Evolutionary conservation across 1,139 yeast genomes (phyloP), one percentile per base, ranked within the genome.

Genomic region (Zygoascus hellenicus): DNA sequence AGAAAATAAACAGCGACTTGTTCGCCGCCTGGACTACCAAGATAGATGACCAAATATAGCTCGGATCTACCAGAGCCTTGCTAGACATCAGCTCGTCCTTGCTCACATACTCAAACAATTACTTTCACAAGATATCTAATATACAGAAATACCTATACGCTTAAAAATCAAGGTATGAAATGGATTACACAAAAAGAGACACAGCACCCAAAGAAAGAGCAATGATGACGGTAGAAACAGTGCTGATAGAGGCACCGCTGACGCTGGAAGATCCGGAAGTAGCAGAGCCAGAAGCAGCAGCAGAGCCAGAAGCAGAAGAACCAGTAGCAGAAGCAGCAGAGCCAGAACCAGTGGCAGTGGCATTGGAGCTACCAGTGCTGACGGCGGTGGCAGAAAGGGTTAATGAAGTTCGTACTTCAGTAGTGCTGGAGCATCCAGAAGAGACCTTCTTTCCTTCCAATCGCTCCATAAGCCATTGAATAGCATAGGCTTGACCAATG

Each of bases 381-480:
- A 26, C 28, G 11, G 33, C 31, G 10, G n/a, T 5, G 10, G 32
- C 16, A 2, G 31, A 13, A 39, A 30, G 34, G n/a, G 47, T 40
- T 10, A 43, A 16, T 30, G 47, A 33, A 30, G 50, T n/a, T 15
- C 36, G 47, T 26, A 42, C 38, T 7, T 38, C 37, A n/a, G 51
- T 40, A 13, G 48, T 26, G 32, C 51, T 49, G 15, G 38, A 32
- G 40, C 51, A 49, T 10, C 49, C 49, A 13, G 39, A 39, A 0
- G 39, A 16, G n/a, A 43, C 43, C 5, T 46, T 26, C 10, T 33
- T 36, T 13, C 54, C 53, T 15, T 52, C 48, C 29, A 55, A 36
- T 4, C 50, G 39, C 13, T 42, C 30, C n/a, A 26, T 46, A 16
- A 57, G 43, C 55, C 55, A 56, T 11, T 46, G 46, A 5, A 55